Evolutionary conservation across 2,329 filamentous ascomycete species (phyloP).

Genomic region (Curvularia spicifera): DNA sequence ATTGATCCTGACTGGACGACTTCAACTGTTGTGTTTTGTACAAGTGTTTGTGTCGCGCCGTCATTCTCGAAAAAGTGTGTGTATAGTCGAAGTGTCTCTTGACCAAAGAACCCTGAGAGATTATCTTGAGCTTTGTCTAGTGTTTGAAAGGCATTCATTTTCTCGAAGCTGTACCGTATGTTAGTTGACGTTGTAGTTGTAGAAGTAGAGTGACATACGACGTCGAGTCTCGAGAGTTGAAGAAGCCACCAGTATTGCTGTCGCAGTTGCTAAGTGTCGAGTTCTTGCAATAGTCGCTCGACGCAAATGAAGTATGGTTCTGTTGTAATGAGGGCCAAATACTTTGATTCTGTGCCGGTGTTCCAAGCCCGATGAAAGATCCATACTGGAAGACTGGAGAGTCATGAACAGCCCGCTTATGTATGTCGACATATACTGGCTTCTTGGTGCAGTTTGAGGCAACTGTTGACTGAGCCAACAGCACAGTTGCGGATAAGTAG

Average conservation of each 20-base stretch:
- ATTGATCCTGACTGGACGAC: slow-evolving; percentile 43
- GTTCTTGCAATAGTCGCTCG: slow-evolving; percentile 47
- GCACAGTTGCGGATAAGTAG: slow-evolving; percentile 40
- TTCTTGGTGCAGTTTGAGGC: slow-evolving; percentile 50
- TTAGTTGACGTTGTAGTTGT: slow-evolving; percentile 16
- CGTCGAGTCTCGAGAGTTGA: slow-evolving; percentile 37
- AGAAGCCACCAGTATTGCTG: slow-evolving; percentile 46
- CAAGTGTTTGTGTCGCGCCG: slow-evolving; percentile 44
- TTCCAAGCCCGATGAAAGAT: slow-evolving; percentile 53
- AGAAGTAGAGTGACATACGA: slow-evolving; percentile 31
- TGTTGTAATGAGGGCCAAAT: slow-evolving; percentile 52
- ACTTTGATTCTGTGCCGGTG: slow-evolving; percentile 54
- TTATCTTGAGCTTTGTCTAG: slow-evolving; percentile 33
- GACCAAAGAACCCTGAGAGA: slow-evolving; percentile 40
- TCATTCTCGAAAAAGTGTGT: slow-evolving; percentile 52
- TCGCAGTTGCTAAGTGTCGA: slow-evolving; percentile 44
- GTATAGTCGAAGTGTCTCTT: slow-evolving; percentile 48
- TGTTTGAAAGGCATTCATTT: slow-evolving; percentile 32
- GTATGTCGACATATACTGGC: slow-evolving; percentile 55
- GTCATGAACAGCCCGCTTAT: slow-evolving; percentile 52
- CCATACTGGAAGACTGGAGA: slow-evolving; percentile 52
- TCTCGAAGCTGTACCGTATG: slow-evolving; percentile 29
- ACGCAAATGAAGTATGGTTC: slow-evolving; percentile 52
- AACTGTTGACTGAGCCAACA: slow-evolving; percentile 46
- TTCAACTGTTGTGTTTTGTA: slow-evolving; percentile 46